Percentiles rank a stretch among this genome's conserved stretches.
Conservation (phyloP, 805 yeast genomes). For the Pichia sporocuriosa region DNA sequence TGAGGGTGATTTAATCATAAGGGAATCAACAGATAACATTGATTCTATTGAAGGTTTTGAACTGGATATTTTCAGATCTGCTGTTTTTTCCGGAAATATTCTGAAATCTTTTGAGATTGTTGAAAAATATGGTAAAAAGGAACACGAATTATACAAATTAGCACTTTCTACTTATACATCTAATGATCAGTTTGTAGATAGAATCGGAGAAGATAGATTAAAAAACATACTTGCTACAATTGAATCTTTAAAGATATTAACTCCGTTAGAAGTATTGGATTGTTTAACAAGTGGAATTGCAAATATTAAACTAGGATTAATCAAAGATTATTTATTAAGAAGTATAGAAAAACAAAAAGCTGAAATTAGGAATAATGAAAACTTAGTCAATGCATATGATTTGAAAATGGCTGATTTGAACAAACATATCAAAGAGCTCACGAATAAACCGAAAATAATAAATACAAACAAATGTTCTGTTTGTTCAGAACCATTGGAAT, state of each 20-base stretch:
- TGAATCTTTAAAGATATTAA: constrained; percentile 44
- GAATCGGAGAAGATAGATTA: constrained; percentile 47
- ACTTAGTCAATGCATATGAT: constrained; percentile 61
- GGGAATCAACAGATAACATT: constrained; percentile 23
- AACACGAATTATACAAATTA: constrained; percentile 58
- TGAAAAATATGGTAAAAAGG: constrained; percentile 51
- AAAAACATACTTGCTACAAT: constrained; percentile 46
- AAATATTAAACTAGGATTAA: constrained; percentile 46
- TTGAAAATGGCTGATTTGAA: constrained; percentile 54
- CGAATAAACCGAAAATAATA: constrained; percentile 41
- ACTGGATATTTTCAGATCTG: constrained; percentile 60
- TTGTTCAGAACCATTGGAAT: constrained; percentile 60
- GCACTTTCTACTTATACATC: constrained; percentile 62
- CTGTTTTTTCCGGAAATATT: constrained; percentile 53
- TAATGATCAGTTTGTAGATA: constrained; percentile 40
- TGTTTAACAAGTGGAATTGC: constrained; percentile 43
- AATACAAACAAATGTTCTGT: constrained; percentile 50
- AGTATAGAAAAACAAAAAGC: constrained; percentile 51
- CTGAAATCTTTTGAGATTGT: constrained; percentile 50
- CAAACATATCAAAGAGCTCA: constrained; percentile 45
- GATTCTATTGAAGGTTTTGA: constrained; percentile 33
- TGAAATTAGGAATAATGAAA: constrained; percentile 63
- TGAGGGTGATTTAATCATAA: constrained; percentile 40
- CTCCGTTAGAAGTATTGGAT: constrained; percentile 59
- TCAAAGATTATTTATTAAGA: constrained; percentile 61